Evolutionary conservation across 352 stramenopile species (phyloP), one percentile per base, ranked within the genome.

Genomic region (Globisporangium mamillatum): DNA sequence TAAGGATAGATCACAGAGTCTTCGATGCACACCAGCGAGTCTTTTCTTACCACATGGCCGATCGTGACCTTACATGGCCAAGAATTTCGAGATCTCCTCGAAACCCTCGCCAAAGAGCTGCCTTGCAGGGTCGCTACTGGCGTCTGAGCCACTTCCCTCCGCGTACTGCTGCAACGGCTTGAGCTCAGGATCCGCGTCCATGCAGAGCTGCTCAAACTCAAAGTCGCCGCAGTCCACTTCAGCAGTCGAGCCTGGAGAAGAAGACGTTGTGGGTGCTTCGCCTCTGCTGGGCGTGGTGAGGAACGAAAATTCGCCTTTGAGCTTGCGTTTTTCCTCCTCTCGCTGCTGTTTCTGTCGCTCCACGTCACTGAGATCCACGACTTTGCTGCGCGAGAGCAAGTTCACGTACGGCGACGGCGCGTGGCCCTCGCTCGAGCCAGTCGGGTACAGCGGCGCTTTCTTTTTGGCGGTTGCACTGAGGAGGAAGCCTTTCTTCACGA

Each of bases 161-260:
- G n/a, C 8, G 10, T 50, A 24, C 16, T 58, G 36, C 14, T 44
- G 36, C 46, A 27, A 18, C 6, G 77, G 66, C 41, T 79, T 78
- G 4, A 95, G 72, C n/a, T 94, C 84, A 4, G 86, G 81, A 63
- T 96, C 88, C 7, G 85, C 86, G 66, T 92, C 78, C 67, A 88
- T 71, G 60, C 85, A 96, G 6, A 96, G 76, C 62, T 91, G 81
- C 27, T 94, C 84, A 60, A 96, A 96, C 50, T 93, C 80, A 44
- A 82, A 78, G 67, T 94, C 85, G 0, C 79, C 82, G 48, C 82
- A 74, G 61, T 92, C 82, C 27, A 77, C 57, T 72, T 91, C 84
- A 14, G 24, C 46, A 27, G 4, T 53, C 4, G 55, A 34, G 24
- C 16, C 59, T 22, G 29, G 18, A 54, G 65, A 5, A 25, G 44